phyloP scores from a whole-genome alignment of 257 asterid genomes.

The Voacanga thouarsii region DNA sequence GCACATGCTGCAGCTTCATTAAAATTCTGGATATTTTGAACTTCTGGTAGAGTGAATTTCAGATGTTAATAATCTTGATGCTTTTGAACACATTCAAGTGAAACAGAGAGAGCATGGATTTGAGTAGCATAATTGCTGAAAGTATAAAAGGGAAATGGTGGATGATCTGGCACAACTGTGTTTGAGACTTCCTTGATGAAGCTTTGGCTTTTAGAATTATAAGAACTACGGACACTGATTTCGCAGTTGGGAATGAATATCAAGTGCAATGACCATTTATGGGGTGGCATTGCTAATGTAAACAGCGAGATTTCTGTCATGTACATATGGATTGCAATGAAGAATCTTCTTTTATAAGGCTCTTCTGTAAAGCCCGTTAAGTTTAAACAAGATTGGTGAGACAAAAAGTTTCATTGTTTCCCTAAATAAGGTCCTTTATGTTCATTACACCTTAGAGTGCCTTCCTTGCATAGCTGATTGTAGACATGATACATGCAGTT shows the following conservation, averaged over 20 bases:
- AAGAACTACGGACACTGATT: neutral
- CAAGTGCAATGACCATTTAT: neutral
- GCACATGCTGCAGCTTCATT: neutral
- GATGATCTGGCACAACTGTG: neutral
- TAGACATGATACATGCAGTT: neutral
- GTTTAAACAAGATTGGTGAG: neutral
- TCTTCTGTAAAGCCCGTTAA: neutral
- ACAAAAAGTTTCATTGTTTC: neutral
- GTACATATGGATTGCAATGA: neutral
- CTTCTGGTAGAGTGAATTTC: neutral
- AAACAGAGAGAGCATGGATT: conserved; percentile 3
- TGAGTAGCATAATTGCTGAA: neutral
- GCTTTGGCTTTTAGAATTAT: neutral
- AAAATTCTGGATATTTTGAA: neutral
- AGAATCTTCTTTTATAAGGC: neutral
- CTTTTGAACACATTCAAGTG: neutral
- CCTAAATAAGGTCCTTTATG: neutral
- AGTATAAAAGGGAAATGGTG: neutral
- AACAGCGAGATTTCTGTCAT: neutral
- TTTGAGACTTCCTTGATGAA: neutral
- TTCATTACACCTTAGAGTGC: too few relatives aligned
- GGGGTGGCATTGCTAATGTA: neutral
- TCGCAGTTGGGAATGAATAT: neutral
- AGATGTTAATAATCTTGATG: neutral
- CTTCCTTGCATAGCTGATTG: too few relatives aligned